Conservation (phyloP, 441 rosid genomes). For the Rhodomyrtus psidioides region DNA sequence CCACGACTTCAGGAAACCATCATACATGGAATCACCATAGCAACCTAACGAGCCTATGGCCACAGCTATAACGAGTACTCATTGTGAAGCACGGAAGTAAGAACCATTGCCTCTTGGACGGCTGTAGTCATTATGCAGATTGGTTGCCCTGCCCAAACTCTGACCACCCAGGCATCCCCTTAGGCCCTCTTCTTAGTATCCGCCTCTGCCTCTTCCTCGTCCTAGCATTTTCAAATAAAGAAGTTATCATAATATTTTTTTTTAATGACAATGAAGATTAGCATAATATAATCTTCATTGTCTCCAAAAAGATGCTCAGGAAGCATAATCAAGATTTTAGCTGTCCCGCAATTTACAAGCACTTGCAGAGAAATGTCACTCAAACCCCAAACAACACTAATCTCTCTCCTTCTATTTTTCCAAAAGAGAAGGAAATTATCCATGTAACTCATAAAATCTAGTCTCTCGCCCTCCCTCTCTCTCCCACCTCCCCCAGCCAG, state of each 20-base stretch:
- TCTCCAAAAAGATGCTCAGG: background rate
- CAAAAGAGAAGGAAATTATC: background rate
- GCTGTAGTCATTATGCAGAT: constrained; percentile 60
- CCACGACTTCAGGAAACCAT: constrained; percentile 10
- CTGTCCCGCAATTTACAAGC: background rate
- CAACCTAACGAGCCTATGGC: constrained; percentile 9
- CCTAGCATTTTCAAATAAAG: constrained; percentile 26
- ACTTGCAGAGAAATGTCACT: background rate
- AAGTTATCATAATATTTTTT: too few species aligned
- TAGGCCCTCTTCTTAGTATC: constrained; percentile 55
- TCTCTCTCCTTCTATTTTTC: background rate
- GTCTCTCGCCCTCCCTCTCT: too few species aligned
- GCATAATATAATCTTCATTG: background rate
- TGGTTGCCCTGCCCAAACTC: constrained; percentile 48
- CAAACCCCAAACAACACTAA: background rate
- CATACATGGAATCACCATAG: constrained; percentile 10
- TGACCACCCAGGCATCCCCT: constrained; percentile 76
- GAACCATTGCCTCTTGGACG: constrained; percentile 71
- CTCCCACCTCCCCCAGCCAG: background rate
- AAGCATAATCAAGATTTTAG: background rate
- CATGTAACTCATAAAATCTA: background rate
- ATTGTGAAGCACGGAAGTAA: constrained; percentile 54
- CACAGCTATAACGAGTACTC: background rate
- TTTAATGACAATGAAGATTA: too few species aligned
- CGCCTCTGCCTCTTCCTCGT: constrained; percentile 79